Percentiles rank a stretch among this genome's conserved stretches.
Evolutionary conservation across 1,284 basidiomycete species (phyloP).

Genomic region (Pseudozyma tsukubaensis): DNA sequence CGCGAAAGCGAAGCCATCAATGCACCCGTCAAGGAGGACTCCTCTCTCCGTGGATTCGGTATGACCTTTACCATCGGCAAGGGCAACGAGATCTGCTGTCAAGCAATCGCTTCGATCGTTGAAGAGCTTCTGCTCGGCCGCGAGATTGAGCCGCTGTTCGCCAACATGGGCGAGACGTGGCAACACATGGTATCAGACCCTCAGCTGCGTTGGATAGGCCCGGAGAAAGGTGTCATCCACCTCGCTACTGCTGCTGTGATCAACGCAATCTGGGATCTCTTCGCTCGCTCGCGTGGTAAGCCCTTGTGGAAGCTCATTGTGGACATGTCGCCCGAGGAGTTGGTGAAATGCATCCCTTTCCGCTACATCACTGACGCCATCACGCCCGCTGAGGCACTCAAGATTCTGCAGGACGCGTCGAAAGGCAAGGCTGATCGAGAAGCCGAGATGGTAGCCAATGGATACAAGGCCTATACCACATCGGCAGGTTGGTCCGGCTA

Average conservation of each 20-base stretch:
- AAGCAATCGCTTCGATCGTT: slow-evolving; percentile 28
- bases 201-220: slow-evolving; percentile 72
- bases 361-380: slow-evolving; percentile 90
- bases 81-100: slow-evolving; percentile 77
- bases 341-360: slow-evolving; percentile 84
- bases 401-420: slow-evolving; percentile 81
- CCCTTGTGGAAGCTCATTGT: slow-evolving; percentile 86
- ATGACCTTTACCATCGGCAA: slow-evolving; percentile 61
- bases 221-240: slow-evolving; percentile 87
- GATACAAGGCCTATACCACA: slow-evolving; percentile 94
- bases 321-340: slow-evolving; percentile 84
- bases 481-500: slow-evolving; percentile 81
- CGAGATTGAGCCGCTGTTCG: slow-evolving; percentile 83
- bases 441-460: slow-evolving; percentile 67
- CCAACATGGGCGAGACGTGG: slow-evolving; percentile 76
- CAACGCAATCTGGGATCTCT: slow-evolving; percentile 78
- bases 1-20: slow-evolving; percentile 49
- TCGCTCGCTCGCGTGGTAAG: slow-evolving; percentile 79
- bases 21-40: slow-evolving; percentile 45
- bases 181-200: slow-evolving; percentile 50
- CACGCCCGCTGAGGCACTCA: slow-evolving; percentile 87
- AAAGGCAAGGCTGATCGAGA: slow-evolving; percentile 76
- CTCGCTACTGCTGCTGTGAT: slow-evolving; percentile 83
- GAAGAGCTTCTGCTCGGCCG: slow-evolving; percentile 85
- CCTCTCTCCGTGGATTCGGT: slow-evolving; percentile 73